Evolutionary conservation across 805 yeast genomes (phyloP).

Genomic region (Torulaspora microellipsoides): DNA sequence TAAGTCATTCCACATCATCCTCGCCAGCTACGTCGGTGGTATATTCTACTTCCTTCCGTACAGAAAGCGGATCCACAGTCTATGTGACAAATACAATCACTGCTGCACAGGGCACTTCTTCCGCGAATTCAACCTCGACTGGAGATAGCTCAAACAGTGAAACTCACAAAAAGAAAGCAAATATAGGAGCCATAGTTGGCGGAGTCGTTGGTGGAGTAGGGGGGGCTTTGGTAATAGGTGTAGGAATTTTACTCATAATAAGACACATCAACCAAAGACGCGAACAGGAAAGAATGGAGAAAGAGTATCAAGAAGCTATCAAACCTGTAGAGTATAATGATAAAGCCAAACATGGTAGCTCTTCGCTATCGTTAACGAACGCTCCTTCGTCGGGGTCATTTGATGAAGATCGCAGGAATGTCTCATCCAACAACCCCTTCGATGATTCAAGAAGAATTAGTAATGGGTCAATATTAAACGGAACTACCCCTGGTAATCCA

Average conservation of each 20-base stretch:
- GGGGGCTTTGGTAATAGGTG: slow-evolving; percentile 42
- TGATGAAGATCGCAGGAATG: slow-evolving; percentile 9
- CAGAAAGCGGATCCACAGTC: slow-evolving; percentile 31
- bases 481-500: slow-evolving; percentile 52
- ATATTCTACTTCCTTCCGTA: slow-evolving; percentile 23
- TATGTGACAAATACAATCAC: slow-evolving; percentile 28
- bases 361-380: slow-evolving; percentile 12
- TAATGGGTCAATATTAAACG: slow-evolving; percentile 85
- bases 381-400: slow-evolving; percentile 13
- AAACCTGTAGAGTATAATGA: slow-evolving; percentile 40
- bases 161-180: slow-evolving; percentile 18
- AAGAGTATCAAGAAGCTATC: slow-evolving; percentile 54
- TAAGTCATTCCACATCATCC: slow-evolving; percentile 4
- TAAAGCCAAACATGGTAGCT: slow-evolving; percentile 7
- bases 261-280: slow-evolving; percentile 36
- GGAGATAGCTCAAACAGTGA: slow-evolving; percentile 7
- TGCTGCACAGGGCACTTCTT: slow-evolving; percentile 13
- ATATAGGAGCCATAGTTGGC: slow-evolving; percentile 58
- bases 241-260: slow-evolving; percentile 37
- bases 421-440: slow-evolving; percentile 48
- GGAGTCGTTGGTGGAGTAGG: slow-evolving; percentile 56
- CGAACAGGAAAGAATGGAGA: slow-evolving; percentile 48
- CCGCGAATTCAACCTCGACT: slow-evolving; percentile 13
- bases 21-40: slow-evolving; percentile 13
- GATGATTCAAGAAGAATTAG: slow-evolving; percentile 77